Percentiles rank a stretch among this genome's conserved stretches.
Conservation (phyloP, 73 alveolate species). For the Uronychia setigera region DNA sequence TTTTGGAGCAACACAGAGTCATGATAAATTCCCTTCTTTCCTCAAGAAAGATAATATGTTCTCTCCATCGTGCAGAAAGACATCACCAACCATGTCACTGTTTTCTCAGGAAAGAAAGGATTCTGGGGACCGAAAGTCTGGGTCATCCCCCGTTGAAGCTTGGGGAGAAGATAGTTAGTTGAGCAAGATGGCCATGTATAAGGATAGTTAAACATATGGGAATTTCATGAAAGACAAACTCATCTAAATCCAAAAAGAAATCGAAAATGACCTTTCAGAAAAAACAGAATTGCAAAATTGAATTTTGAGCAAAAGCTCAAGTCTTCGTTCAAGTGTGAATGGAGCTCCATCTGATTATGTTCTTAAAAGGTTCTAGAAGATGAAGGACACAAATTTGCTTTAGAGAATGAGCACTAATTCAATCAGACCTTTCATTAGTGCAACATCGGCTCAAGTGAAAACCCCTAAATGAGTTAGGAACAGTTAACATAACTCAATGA, state of each 20-base stretch:
- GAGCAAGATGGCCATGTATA: background rate
- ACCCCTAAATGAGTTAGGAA: background rate
- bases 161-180: too few relatives aligned
- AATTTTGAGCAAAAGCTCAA: background rate
- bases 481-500: background rate
- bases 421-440: background rate
- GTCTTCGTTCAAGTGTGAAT: too few relatives aligned
- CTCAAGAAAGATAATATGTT: background rate
- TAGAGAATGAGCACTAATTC: background rate
- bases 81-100: background rate
- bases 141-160: background rate
- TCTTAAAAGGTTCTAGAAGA: background rate
- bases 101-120: background rate
- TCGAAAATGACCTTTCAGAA: background rate
- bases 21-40: background rate
- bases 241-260: background rate
- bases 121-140: background rate
- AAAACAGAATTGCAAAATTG: background rate
- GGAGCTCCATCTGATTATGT: background rate
- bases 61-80: background rate
- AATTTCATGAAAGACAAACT: background rate
- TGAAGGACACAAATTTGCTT: background rate
- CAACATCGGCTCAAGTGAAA: background rate
- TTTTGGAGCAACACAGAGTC: background rate
- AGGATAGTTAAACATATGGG: background rate